These are phyloP conservation scores for Aspergillus affinis DNA, from an alignment of 495 filamentous ascomycete species.

Conservation along the genomic window DNA sequence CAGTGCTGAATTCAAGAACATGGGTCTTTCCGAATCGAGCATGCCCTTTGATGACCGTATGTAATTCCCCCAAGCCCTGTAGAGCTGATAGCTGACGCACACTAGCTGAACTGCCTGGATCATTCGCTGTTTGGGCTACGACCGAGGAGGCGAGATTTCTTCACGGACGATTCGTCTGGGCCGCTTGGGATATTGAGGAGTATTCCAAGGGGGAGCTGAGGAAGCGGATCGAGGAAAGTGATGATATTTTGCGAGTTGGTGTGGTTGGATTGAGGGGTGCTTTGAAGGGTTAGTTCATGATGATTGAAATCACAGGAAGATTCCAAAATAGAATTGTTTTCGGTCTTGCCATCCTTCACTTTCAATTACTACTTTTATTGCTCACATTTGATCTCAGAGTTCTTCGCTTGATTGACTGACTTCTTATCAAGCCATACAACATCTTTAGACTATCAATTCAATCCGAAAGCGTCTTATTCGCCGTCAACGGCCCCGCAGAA, in stretches of 20 bases:
- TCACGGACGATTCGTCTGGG: constrained; percentile 3
- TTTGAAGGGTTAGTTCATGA: not conserved
- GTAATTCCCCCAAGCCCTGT: too few species aligned
- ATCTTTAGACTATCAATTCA: too few species aligned
- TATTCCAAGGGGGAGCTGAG: not conserved
- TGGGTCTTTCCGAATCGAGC: not conserved
- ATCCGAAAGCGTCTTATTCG: too few species aligned
- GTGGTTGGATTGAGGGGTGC: not conserved
- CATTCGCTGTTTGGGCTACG: constrained; percentile 1
- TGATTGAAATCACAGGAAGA: too few species aligned
- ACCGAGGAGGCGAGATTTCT: constrained; percentile 1
- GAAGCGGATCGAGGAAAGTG: not conserved
- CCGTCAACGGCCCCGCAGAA: too few species aligned
- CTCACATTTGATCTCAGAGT: too few species aligned
- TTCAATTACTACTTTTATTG: too few species aligned
- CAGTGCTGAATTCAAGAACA: not conserved
- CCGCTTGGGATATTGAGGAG: constrained; percentile 6
- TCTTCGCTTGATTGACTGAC: too few species aligned
- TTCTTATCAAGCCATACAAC: too few species aligned
- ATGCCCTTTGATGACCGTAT: not conserved
- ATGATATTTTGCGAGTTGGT: not conserved
- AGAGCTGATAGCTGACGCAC: too few species aligned
- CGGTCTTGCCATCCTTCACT: too few species aligned
- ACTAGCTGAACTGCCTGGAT: not conserved
- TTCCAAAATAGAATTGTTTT: too few species aligned